Base-by-base conservation (phyloP, 257 asterid genomes). In the Solanum gracilifrons region DNA sequence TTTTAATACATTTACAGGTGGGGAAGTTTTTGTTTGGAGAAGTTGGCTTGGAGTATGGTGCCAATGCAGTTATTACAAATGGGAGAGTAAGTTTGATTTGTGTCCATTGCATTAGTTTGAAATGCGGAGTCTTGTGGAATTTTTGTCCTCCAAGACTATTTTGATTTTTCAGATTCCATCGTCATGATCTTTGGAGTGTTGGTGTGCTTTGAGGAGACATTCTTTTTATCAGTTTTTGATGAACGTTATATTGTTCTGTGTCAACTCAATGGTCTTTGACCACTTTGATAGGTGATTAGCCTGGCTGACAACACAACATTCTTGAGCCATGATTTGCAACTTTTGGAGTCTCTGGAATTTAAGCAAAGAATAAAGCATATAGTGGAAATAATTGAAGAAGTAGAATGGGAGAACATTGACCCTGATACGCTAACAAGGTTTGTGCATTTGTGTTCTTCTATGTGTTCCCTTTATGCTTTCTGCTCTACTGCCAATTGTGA, bases 361-460 rank as follows among this genome's bases (percentile, higher is more conserved):
- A 97, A 96, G 93, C 98, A 96, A 90, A 94, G 98, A 35, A 93
- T 95, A 87, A 95, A 96, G 87, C 95, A 96, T 87, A 90, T 97
- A 89, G 92, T 93, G 31, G 99, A 97, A 86, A 92, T 96, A 83
- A 89, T 95, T 92, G 98, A 97, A 91, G 99, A 94, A 80, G 92
- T 97, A 32, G 93, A 93, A 82, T 97, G 99, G 99, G 97, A 90
- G 87, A 94, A 85, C 82, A 82, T 96, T 23, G 98, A 97, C 88
- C 99, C 99, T 72, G 99, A 97, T 91, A 85, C 91, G 88, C 87
- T 96, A 91, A 97, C 99, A 68, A 97, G 99, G 99, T 97, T 41
- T 33, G 60, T 31, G 66, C 82, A 69, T 20, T 29, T 80, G 25
- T 29, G 85, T 20, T 48, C 41, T 48, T 79, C 37, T 27, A 43